A percentile compares a stretch with the other conserved stretches of the same genome.
These are phyloP conservation scores for Colletotrichum lentis DNA, from an alignment of 2,329 filamentous ascomycete genomes.

Conservation along the genomic window DNA sequence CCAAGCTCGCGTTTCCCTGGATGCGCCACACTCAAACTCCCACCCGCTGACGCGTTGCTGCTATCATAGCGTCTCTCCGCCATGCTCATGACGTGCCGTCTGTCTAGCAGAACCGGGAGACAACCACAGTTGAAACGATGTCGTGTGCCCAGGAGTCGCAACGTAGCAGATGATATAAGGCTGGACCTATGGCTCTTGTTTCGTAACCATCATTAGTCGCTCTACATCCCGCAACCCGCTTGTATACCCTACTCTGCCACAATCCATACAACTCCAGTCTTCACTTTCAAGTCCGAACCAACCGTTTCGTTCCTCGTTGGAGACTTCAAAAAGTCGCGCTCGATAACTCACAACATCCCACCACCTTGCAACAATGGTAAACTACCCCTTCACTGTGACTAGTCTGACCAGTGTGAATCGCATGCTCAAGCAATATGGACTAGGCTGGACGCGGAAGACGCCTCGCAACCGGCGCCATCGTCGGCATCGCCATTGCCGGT, in stretches of 20 bases:
- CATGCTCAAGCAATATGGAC: background rate
- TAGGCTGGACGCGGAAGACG: slow-evolving; percentile 35
- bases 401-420: no score
- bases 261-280: background rate
- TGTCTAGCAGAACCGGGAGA: background rate
- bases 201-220: background rate
- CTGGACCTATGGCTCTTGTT: background rate
- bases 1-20: background rate
- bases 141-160: slow-evolving; percentile 24
- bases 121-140: background rate
- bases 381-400: background rate
- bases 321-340: no score
- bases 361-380: slow-evolving; percentile 19
- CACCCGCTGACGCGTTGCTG: slow-evolving; percentile 23
- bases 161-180: background rate
- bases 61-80: slow-evolving; percentile 20
- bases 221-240: background rate
- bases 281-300: no score
- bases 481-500: slow-evolving; percentile 37
- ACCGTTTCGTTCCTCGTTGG: no score
- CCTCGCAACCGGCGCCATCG: slow-evolving; percentile 36
- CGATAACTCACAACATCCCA: background rate
- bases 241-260: background rate
- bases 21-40: slow-evolving; percentile 10
- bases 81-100: slow-evolving; percentile 22